A percentile compares a stretch with the other conserved stretches of the same genome.
These are phyloP conservation scores for Candida qinlingensis DNA, from an alignment of 805 yeast genomes.

Conservation along the genomic window DNA sequence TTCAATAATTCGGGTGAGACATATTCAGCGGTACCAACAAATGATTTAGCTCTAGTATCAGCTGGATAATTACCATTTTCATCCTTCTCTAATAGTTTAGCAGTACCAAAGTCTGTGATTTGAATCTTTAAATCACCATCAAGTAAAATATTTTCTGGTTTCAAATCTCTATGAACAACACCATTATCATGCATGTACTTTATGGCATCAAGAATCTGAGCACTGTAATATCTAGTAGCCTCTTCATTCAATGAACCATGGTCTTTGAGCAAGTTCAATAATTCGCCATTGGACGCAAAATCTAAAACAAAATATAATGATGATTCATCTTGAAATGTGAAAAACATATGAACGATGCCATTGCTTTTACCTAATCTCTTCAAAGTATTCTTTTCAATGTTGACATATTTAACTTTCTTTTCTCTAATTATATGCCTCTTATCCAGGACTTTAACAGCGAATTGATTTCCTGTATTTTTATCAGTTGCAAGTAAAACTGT, in stretches of 20 bases:
- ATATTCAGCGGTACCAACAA: slow-evolving; percentile 93
- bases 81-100: slow-evolving; percentile 55
- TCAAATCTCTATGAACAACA: slow-evolving; percentile 74
- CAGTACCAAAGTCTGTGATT: slow-evolving; percentile 84
- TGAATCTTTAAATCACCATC: slow-evolving; percentile 57
- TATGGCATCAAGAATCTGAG: slow-evolving; percentile 71
- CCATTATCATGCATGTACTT: slow-evolving; percentile 70
- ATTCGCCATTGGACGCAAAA: slow-evolving; percentile 76
- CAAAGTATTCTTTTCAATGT: slow-evolving; percentile 75
- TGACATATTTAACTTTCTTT: slow-evolving; percentile 79
- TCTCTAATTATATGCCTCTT: slow-evolving; percentile 76
- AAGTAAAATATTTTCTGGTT: slow-evolving; percentile 75
- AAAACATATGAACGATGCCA: slow-evolving; percentile 65
- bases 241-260: slow-evolving; percentile 69
- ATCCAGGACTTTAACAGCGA: slow-evolving; percentile 73
- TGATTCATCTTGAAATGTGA: slow-evolving; percentile 74
- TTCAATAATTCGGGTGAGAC: slow-evolving; percentile 82
- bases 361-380: slow-evolving; percentile 56
- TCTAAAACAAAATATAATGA: slow-evolving; percentile 72
- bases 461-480: slow-evolving; percentile 64
- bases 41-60: slow-evolving; percentile 68
- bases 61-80: slow-evolving; percentile 52
- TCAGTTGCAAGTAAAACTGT: slow-evolving; percentile 88
- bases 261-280: slow-evolving; percentile 60
- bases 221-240: slow-evolving; percentile 60